Evolutionary conservation across 192 early-diverging fungal genomes (phyloP).

Genomic region (Umbelopsis sp.): DNA sequence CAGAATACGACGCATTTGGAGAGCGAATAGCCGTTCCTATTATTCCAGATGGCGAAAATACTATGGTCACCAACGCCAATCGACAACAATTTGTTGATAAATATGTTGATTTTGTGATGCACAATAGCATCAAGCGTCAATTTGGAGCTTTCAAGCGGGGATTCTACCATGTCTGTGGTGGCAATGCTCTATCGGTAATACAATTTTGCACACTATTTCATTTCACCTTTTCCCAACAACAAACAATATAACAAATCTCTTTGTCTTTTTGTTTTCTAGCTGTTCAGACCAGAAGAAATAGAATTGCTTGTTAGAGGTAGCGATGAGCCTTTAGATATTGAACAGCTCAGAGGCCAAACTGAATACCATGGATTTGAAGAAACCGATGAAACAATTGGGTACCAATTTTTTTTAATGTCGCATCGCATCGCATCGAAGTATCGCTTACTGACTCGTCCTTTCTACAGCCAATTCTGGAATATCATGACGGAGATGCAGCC

Average conservation of each 20-base stretch:
- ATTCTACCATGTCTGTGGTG: conserved; percentile 85
- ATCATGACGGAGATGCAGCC: conserved; percentile 69
- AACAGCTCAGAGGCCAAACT: conserved; percentile 53
- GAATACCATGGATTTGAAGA: conserved; percentile 66
- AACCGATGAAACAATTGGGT: conserved; percentile 52
- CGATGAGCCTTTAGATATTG: conserved; percentile 63
- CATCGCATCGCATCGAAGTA: neutral
- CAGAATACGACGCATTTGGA: conserved; percentile 71
- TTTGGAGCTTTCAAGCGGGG: conserved; percentile 87
- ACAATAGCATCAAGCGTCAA: conserved; percentile 69
- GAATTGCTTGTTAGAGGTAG: conserved; percentile 88
- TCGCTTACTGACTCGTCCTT: neutral
- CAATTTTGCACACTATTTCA: neutral
- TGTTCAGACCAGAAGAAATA: conserved; percentile 93
- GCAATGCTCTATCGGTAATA: conserved; percentile 74
- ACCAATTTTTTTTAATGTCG: conserved; percentile 17
- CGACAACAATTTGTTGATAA: conserved; percentile 78
- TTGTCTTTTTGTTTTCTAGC: conserved; percentile 12
- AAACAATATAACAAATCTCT: neutral
- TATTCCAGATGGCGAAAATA: conserved; percentile 58
- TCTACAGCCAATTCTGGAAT: conserved; percentile 71
- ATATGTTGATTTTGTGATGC: conserved; percentile 83
- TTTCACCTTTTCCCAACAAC: neutral
- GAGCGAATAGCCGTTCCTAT: conserved; percentile 66
- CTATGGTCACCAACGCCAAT: conserved; percentile 67